Evolutionary conservation across 2,329 filamentous ascomycete genomes (phyloP), one percentile per base, ranked within the genome.

Genomic region (Nemania sp.): DNA sequence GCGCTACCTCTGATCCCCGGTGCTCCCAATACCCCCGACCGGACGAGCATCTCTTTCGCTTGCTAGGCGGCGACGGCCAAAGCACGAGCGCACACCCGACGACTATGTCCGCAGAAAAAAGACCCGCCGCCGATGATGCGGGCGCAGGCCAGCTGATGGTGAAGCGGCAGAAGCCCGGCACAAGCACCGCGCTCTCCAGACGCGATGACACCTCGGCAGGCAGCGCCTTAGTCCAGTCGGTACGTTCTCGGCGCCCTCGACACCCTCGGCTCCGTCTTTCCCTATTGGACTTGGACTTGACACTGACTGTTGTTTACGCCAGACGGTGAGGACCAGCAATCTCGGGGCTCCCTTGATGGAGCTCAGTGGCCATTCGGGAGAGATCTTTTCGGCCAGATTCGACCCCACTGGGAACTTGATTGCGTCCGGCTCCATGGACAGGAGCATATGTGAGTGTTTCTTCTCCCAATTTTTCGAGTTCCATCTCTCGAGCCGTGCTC

Each of bases 291-390:
- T n/a, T n/a, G n/a, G 14, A 8, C 17, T 40, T 15, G 6, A 20
- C 19, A 20, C 49, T 58, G 12, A 55, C 45, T 20, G 28, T 9
- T 28, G 17, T 11, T 17, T 22, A 26, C 40, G 57, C 42, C 72
- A 96, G 91, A 82, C 83, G 58, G 83, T 87, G 49, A 83, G 91
- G 64, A 92, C 91, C 41, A 95, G 91, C 70, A 85, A 83, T 47
- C 80, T 99, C 24, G 86, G 95, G 70, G 89, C 93, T 53, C 91
- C 93, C 1, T 88, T 97, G 39, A 97, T 97, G 91, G 91, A 97
- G 73, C 78, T 99, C 50, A 88, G 87, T 44, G 91, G 90, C 68
- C 83, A 83, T 68, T 77, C 78, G n/a, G 91, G 90, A 17, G 94
- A 99, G 75, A 84, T 99, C 42, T 97, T 97, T 69, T 81, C 90